A percentile compares a stretch with the other conserved stretches of the same genome.
phyloP scores from a whole-genome alignment of 768 basidiomycete species.

The Omphalotus guepiniiformis region DNA sequence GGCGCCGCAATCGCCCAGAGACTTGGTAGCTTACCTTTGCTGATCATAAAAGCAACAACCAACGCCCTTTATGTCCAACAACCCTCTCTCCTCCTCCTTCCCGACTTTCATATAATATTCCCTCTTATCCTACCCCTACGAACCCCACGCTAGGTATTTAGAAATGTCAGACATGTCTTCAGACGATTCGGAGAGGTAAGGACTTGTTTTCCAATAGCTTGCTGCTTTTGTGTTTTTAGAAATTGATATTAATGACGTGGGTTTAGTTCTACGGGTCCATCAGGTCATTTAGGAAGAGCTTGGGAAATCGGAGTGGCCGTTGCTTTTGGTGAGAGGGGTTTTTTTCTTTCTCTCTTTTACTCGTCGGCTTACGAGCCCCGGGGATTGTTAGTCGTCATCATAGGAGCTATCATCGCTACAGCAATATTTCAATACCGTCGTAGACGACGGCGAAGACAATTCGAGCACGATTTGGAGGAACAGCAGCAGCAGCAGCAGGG shows the following conservation, averaged over 20 bases:
- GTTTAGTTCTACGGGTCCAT: background rate
- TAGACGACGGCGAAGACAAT: background rate
- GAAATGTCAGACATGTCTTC: background rate
- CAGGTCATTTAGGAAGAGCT: slow-evolving; percentile 18
- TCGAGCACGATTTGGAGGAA: background rate
- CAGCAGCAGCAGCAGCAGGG: background rate
- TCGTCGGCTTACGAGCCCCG: background rate
- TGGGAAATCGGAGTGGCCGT: slow-evolving; percentile 27
- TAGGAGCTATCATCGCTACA: slow-evolving; percentile 16
- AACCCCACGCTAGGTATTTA: background rate
- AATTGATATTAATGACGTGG: too few relatives aligned
- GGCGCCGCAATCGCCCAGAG: background rate
- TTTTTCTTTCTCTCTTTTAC: background rate
- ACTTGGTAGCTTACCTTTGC: background rate
- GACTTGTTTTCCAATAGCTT: background rate
- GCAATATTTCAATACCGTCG: slow-evolving; percentile 13
- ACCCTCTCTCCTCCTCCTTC: background rate
- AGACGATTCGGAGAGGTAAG: background rate
- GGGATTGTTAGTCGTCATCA: slow-evolving; percentile 13
- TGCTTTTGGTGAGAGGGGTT: slow-evolving; percentile 20
- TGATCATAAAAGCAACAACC: background rate
- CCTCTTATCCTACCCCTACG: background rate
- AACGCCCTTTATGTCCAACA: background rate
- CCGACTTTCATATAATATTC: background rate
- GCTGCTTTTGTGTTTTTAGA: background rate